Evolutionary conservation across 2,329 filamentous ascomycete species (phyloP).

Genomic region (Didymella keratinophila): DNA sequence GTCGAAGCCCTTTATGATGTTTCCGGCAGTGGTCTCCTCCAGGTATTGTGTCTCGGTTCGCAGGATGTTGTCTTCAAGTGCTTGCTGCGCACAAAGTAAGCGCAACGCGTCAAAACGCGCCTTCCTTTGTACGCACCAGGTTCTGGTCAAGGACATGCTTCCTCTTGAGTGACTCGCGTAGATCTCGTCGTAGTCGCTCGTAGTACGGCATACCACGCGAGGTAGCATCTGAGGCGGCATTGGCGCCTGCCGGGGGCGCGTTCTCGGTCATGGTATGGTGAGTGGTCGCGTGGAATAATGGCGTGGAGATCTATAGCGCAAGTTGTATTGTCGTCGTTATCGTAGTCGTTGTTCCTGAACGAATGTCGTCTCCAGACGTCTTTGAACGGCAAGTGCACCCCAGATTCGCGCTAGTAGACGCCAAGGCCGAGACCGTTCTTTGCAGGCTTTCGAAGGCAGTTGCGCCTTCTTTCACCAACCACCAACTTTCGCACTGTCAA

Average conservation of each 20-base stretch:
- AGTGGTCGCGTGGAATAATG: background rate
- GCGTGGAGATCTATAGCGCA: background rate
- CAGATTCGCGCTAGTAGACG: slow-evolving; percentile 8
- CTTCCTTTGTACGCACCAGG: slow-evolving; percentile 55
- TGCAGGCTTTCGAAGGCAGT: slow-evolving; percentile 5
- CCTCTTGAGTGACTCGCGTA: slow-evolving; percentile 72
- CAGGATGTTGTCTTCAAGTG: slow-evolving; percentile 81
- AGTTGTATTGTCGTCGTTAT: background rate
- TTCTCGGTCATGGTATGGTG: slow-evolving; percentile 59
- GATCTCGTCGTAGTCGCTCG: slow-evolving; percentile 72
- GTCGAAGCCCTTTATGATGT: slow-evolving; percentile 97
- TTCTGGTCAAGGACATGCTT: slow-evolving; percentile 69
- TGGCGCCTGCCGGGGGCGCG: slow-evolving; percentile 49
- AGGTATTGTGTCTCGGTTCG: slow-evolving; percentile 87
- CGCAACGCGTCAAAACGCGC: slow-evolving; percentile 12
- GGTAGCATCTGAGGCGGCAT: slow-evolving; percentile 53
- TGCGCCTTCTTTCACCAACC: slow-evolving; percentile 2
- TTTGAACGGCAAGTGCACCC: slow-evolving; percentile 6
- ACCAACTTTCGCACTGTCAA: slow-evolving; percentile 9
- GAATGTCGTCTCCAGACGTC: slow-evolving; percentile 5
- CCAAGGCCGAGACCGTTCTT: slow-evolving; percentile 14
- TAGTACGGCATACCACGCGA: slow-evolving; percentile 69
- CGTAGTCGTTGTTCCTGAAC: background rate
- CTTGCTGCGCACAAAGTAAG: slow-evolving; percentile 53
- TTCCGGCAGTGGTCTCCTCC: slow-evolving; percentile 82